These are phyloP conservation scores for Gleditsia sinensis DNA, from an alignment of 306 rosid genomes.

Conservation along the genomic window DNA sequence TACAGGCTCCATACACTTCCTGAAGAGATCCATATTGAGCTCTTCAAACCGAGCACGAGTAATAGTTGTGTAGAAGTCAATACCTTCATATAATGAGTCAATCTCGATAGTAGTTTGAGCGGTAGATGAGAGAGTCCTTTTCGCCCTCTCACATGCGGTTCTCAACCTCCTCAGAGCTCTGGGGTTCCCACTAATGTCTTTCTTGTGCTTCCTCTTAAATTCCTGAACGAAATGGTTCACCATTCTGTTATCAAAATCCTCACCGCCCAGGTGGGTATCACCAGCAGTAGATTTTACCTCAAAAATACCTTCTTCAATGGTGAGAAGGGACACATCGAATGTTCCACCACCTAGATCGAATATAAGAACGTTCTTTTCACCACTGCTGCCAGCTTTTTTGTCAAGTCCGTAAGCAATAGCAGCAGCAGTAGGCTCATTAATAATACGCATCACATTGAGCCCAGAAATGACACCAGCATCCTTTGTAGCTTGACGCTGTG, in stretches of 20 bases:
- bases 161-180: constrained; percentile 59
- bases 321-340: constrained; percentile 55
- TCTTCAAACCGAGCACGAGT: constrained; percentile 62
- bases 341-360: constrained; percentile 64
- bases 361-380: constrained; percentile 56
- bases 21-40: constrained; percentile 60
- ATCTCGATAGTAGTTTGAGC: constrained; percentile 60
- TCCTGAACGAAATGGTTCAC: constrained; percentile 66
- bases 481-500: constrained; percentile 61
- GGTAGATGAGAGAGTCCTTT: constrained; percentile 57
- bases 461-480: constrained; percentile 62
- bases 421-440: constrained; percentile 60
- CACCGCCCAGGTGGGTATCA: constrained; percentile 68
- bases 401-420: constrained; percentile 64
- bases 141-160: constrained; percentile 61
- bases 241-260: constrained; percentile 63
- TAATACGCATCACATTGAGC: constrained; percentile 59
- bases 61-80: constrained; percentile 52
- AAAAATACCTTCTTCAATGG: constrained; percentile 59
- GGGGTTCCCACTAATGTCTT: constrained; percentile 53
- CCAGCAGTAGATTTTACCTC: constrained; percentile 63
- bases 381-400: constrained; percentile 40
- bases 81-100: constrained; percentile 55
- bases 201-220: constrained; percentile 55
- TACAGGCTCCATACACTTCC: constrained; percentile 58